These are phyloP conservation scores for Populus hybrid DNA, from an alignment of 441 rosid species.

Conservation along the genomic window DNA sequence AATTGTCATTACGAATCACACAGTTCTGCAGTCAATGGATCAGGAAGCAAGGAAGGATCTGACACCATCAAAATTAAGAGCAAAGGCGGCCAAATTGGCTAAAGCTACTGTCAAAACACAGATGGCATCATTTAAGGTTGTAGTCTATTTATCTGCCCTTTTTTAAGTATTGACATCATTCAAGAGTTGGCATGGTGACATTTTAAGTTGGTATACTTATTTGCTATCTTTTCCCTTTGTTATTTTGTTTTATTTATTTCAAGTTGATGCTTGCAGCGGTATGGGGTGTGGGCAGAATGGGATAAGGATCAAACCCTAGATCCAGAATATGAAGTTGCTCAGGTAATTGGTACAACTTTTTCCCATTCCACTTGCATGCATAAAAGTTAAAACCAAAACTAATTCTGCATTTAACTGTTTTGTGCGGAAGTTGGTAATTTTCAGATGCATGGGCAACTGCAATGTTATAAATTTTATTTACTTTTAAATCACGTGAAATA, in stretches of 20 bases:
- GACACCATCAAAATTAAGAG: conserved; percentile 80
- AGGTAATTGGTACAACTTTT: conserved; percentile 53
- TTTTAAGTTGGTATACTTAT: conserved; percentile 2
- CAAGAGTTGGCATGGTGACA: neutral
- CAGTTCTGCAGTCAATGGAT: conserved; percentile 96
- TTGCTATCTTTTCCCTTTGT: neutral
- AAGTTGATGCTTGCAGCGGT: conserved; percentile 60
- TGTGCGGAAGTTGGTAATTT: neutral
- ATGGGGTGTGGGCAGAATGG: conserved; percentile 99
- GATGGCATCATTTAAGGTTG: conserved; percentile 95
- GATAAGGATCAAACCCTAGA: conserved; percentile 79
- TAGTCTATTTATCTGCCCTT: neutral
- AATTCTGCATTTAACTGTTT: conserved; percentile 1
- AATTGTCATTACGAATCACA: conserved; percentile 34
- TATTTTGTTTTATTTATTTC: conserved; percentile 8
- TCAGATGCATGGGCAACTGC: too few species aligned
- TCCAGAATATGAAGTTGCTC: conserved; percentile 95
- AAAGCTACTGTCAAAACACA: conserved; percentile 89
- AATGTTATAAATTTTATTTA: too few species aligned
- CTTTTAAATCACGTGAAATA: too few species aligned
- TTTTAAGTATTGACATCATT: conserved; percentile 15
- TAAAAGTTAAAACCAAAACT: neutral
- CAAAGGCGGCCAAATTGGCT: conserved; percentile 91
- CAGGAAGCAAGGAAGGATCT: conserved; percentile 77
- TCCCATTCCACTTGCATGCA: conserved; percentile 11